These are phyloP conservation scores for Cordyceps militaris DNA, from an alignment of 2,329 filamentous ascomycete species.

Conservation along the genomic window DNA sequence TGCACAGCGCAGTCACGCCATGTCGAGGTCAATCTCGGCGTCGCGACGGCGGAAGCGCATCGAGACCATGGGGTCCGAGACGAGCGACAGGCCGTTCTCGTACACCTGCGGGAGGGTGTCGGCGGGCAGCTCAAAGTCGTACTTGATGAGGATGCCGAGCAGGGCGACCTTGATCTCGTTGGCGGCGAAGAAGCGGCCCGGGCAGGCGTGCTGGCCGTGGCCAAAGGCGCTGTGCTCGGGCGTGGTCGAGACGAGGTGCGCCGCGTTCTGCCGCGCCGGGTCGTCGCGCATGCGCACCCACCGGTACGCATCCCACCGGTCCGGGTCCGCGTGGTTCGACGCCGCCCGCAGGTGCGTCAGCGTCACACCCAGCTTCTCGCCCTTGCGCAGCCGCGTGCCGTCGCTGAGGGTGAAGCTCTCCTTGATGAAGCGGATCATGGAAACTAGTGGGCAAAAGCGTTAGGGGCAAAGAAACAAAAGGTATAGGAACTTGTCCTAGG, in stretches of 20 bases:
- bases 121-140: conserved; percentile 35
- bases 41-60: conserved; percentile 11
- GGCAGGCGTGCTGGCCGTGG: conserved; percentile 46
- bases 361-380: conserved; percentile 1
- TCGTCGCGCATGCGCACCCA: conserved; percentile 35
- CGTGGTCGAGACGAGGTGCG: conserved; percentile 43
- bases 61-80: conserved; percentile 2
- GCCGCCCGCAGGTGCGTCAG: conserved; percentile 1
- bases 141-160: conserved; percentile 41
- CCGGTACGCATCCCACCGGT: conserved; percentile 38
- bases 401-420: conserved; percentile 13
- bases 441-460: not conserved
- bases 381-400: conserved; percentile 12
- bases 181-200: conserved; percentile 47
- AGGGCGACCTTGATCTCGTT: conserved; percentile 47
- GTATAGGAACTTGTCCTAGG: not conserved
- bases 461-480: not conserved
- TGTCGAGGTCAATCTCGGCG: conserved; percentile 11
- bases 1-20: not conserved
- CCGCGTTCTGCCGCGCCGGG: conserved; percentile 20
- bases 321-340: conserved; percentile 29
- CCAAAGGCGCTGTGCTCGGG: conserved; percentile 44
- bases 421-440: conserved; percentile 11
- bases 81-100: conserved; percentile 4
- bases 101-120: not conserved